Conservation (phyloP, 805 yeast genomes). For the Candida takata region DNA sequence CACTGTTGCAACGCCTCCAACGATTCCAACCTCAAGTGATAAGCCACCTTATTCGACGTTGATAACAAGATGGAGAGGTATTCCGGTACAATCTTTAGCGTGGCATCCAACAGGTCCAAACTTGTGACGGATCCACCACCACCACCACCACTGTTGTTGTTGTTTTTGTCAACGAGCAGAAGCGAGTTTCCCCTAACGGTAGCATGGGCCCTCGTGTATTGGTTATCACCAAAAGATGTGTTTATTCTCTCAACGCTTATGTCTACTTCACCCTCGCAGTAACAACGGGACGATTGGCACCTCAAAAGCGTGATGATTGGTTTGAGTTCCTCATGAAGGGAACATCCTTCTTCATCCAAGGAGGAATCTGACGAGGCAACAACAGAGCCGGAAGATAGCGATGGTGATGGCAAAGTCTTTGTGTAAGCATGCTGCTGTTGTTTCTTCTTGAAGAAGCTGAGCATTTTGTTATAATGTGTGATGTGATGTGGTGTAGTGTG, state of each 20-base stretch:
- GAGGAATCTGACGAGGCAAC: conserved; percentile 1
- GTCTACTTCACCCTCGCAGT: conserved; percentile 39
- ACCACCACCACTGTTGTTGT: too few species aligned
- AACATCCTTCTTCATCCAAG: not conserved
- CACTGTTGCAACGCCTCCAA: conserved; percentile 22
- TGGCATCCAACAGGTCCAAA: conserved; percentile 16
- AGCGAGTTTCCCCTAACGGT: conserved; percentile 34
- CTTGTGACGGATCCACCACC: conserved; percentile 38
- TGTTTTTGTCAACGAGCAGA: not conserved
- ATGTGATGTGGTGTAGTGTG: too few species aligned
- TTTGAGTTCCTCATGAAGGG: conserved; percentile 51
- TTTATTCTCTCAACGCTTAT: conserved; percentile 23
- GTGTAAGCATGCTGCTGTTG: too few species aligned
- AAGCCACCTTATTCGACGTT: conserved; percentile 12
- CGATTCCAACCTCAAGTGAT: conserved; percentile 17
- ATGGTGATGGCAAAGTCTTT: too few species aligned
- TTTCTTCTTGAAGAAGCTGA: too few species aligned
- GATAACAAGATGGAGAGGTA: conserved; percentile 8
- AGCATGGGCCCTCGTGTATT: conserved; percentile 10
- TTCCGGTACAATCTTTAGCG: conserved; percentile 3
- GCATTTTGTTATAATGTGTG: too few species aligned
- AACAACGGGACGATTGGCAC: conserved; percentile 63
- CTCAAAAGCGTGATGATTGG: conserved; percentile 67
- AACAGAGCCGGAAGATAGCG: not conserved
- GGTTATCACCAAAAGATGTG: conserved; percentile 20